phyloP scores from a whole-genome alignment of 164 flowering plant genomes.

The Platanus orientalis region DNA sequence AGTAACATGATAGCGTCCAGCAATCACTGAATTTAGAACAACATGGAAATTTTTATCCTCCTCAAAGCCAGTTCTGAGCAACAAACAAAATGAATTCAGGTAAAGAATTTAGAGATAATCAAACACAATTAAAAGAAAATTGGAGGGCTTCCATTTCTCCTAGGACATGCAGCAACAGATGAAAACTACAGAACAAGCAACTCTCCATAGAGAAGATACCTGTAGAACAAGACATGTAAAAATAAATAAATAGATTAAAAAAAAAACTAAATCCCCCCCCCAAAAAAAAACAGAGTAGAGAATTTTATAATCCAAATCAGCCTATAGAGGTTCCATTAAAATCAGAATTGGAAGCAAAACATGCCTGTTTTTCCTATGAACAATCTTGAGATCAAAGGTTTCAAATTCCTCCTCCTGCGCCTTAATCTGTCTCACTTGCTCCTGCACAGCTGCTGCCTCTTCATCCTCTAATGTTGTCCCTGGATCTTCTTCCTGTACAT shows the following conservation, averaged over 20 bases:
- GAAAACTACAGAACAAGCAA: not conserved
- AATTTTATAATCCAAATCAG: not conserved
- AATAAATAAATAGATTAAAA: not conserved
- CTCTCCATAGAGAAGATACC: not conserved
- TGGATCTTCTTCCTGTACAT: conserved; percentile 63
- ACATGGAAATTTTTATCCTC: conserved; percentile 99
- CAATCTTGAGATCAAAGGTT: conserved; percentile 89
- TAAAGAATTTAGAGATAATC: not conserved
- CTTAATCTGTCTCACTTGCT: conserved; percentile 93
- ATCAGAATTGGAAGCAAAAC: conserved; percentile 12
- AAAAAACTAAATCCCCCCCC: too few relatives aligned
- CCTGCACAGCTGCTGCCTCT: conserved; percentile 94
- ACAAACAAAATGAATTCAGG: conserved; percentile 12
- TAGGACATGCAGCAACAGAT: not conserved
- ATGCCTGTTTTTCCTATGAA: conserved; percentile 96
- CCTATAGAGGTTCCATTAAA: not conserved
- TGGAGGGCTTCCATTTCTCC: not conserved
- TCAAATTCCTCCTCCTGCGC: conserved; percentile 98
- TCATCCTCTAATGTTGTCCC: conserved; percentile 81
- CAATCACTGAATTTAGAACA: conserved; percentile 89
- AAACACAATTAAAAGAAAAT: not conserved
- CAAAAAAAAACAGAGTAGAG: too few relatives aligned
- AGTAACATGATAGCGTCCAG: conserved; percentile 98
- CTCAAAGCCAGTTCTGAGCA: conserved; percentile 93
- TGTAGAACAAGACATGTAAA: not conserved